Evolutionary conservation across 1,284 basidiomycete species (phyloP), one percentile per base, ranked within the genome.

Genomic region (Uromyces viciae-fabae): DNA sequence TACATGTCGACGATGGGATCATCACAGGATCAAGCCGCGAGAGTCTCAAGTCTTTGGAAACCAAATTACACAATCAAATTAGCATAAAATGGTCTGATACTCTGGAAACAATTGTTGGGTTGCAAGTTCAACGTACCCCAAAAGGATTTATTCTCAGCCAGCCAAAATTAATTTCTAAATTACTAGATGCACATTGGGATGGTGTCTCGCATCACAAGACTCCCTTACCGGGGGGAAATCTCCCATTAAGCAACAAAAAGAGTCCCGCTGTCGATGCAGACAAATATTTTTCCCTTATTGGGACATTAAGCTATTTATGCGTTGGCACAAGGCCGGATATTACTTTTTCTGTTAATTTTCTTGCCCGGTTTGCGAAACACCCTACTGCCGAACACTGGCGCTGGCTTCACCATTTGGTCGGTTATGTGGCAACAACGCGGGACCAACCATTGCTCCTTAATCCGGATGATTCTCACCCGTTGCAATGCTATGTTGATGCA

Each of bases 271-370:
- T 52, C 3, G 3, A 38, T 2, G 2, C 14, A 2, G 5, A 5
- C 4, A 33, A 64, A 31, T 76, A 8, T 22, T 31, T 76, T 4
- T 28, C n/a, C 15, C 25, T 64, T 22, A 36, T 76, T 22, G 74
- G 58, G 11, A 38, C 9, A 7, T 19, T 77, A 7, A 66, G 42
- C 31, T 77, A 77, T 46, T 7, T 77, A 0, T 2, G 40, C 22
- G 25, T 31, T 3, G 75, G 62, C 0, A 54, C 60, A 8, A n/a
- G 75, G 11, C 75, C 75, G 0, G 75, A 77, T 62, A 31, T 75
- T 3, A 7, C 36, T 38, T 43, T 76, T 54, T 15, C 71, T 7
- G 46, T 73, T 5, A 73, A 73, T 25, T 64, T 76, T 8, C 25
- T 77, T 4, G 75, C 75, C 3, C 40, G 62, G 1, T 54, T 64